These are phyloP conservation scores for Dictyostelium discoideum DNA, from an alignment of 78 protist species.

Conservation along the genomic window dicty_2.7 NC_007088.5:8291001-8291500, in stretches of 20 bases:
- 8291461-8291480: too few relatives aligned
- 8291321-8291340: neutral
- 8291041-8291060: too few relatives aligned
- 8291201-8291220: too few relatives aligned
- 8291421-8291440: neutral
- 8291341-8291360: neutral
- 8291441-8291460: too few relatives aligned
- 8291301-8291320: too few relatives aligned
- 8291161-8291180: neutral
- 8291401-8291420: neutral
- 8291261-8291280: neutral
- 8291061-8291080: too few relatives aligned
- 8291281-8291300: too few relatives aligned
- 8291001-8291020: too few relatives aligned
- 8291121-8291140: neutral
- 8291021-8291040: too few relatives aligned
- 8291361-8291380: neutral
- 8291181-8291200: too few relatives aligned
- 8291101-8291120: neutral
- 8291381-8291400: neutral
- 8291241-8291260: neutral
- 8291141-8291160: neutral
- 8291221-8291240: too few relatives aligned
- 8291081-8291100: too few relatives aligned
- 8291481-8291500: neutral